phyloP scores from a whole-genome alignment of 2,329 filamentous ascomycete genomes.

The Corinectria fuckeliana region DNA sequence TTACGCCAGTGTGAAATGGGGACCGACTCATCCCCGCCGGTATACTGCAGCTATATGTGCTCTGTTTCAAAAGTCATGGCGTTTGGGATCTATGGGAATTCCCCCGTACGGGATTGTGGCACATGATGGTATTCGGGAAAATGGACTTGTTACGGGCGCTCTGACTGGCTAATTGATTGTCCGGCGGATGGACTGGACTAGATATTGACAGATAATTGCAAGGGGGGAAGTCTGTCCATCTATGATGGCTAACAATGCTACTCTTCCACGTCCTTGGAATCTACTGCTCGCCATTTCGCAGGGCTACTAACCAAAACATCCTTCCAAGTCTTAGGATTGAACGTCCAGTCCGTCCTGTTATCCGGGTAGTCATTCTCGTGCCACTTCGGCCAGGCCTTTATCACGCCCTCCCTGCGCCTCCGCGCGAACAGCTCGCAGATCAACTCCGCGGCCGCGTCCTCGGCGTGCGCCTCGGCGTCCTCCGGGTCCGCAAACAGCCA shows the following conservation, averaged over 20 bases:
- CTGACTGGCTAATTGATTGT: not conserved
- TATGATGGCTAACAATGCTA: not conserved
- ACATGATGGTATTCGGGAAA: not conserved
- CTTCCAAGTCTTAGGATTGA: constrained; percentile 20
- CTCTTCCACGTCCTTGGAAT: not conserved
- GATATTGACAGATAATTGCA: not conserved
- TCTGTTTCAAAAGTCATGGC: not conserved
- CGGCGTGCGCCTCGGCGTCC: no score
- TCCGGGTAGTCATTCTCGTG: constrained; percentile 14
- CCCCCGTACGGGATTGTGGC: not conserved
- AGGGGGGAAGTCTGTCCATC: not conserved
- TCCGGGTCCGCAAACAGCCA: constrained; percentile 11
- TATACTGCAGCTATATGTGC: not conserved
- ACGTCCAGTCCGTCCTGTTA: constrained; percentile 2
- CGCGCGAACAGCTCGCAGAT: constrained; percentile 6
- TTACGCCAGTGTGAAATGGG: not conserved
- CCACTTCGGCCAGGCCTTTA: constrained; percentile 24
- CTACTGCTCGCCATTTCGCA: not conserved
- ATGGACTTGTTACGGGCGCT: not conserved
- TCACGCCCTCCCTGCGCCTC: not conserved
- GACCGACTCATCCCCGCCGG: no score
- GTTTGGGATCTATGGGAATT: not conserved
- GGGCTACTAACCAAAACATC: constrained; percentile 17
- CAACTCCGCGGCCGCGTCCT: not conserved
- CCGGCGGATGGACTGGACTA: not conserved